phyloP scores from a whole-genome alignment of 1,284 basidiomycete genomes.

The Agroathelia rolfsii region DNA sequence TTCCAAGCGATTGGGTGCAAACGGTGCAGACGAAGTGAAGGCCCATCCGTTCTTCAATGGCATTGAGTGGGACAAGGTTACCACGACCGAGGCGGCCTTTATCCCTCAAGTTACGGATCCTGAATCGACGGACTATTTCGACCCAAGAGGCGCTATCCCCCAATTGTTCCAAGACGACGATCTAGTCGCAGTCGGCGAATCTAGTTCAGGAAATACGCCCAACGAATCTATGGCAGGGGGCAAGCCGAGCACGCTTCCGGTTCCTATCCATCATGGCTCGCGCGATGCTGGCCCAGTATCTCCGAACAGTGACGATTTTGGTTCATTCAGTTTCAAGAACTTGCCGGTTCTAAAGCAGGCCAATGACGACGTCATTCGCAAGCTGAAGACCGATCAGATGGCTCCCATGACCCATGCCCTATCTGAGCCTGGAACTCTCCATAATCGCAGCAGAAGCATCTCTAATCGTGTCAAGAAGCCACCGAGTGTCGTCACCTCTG shows the following conservation, averaged over 20 bases:
- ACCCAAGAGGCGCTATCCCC: constrained; percentile 84
- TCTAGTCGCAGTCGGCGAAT: constrained; percentile 38
- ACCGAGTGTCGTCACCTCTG: constrained; percentile 60
- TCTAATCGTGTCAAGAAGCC: constrained; percentile 72
- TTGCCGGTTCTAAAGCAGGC: constrained; percentile 93
- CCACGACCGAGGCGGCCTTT: constrained; percentile 84
- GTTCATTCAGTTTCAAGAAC: constrained; percentile 98
- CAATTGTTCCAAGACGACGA: constrained; percentile 87
- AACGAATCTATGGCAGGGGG: constrained; percentile 30
- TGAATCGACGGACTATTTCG: constrained; percentile 98
- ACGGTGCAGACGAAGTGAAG: constrained; percentile 91
- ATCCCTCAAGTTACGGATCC: constrained; percentile 93
- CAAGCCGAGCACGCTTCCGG: constrained; percentile 30
- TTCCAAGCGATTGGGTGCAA: constrained; percentile 70
- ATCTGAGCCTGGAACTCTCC: constrained; percentile 48
- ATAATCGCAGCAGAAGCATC: constrained; percentile 59
- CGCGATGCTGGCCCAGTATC: constrained; percentile 39
- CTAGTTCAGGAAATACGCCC: constrained; percentile 32
- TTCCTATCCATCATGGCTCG: constrained; percentile 31
- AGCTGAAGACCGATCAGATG: constrained; percentile 81
- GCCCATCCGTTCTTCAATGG: constrained; percentile 84
- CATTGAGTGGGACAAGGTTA: constrained; percentile 90
- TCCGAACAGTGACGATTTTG: constrained; percentile 81
- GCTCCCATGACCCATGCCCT: constrained; percentile 62
- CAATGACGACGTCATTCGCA: constrained; percentile 96